A percentile compares a stretch with the other conserved stretches of the same genome.
These are phyloP conservation scores for Fusarium humuli DNA, from an alignment of 2,329 filamentous ascomycete species.

Conservation along the genomic window DNA sequence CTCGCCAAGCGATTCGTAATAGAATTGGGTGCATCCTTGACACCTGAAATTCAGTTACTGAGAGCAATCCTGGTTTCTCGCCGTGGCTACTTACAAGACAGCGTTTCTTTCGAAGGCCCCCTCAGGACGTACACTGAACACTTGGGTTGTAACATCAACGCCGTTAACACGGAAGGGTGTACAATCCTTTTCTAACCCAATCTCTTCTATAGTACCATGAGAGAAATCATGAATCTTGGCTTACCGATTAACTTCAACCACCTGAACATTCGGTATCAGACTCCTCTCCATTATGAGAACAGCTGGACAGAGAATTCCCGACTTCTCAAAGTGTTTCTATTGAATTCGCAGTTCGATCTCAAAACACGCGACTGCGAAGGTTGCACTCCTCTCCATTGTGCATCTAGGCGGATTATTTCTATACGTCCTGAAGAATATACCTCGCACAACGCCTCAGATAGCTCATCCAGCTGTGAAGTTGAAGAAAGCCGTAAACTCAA, in stretches of 20 bases:
- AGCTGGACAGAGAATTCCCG: background rate
- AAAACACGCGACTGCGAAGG: background rate
- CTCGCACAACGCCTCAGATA: no score
- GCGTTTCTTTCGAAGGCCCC: no score
- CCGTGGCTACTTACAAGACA: no score
- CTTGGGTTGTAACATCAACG: background rate
- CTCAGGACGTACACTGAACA: background rate
- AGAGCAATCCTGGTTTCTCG: no score
- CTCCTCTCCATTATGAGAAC: background rate
- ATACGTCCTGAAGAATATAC: no score
- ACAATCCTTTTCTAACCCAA: background rate
- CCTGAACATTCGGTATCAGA: background rate
- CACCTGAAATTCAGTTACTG: background rate
- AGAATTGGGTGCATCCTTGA: background rate
- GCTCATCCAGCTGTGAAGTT: no score
- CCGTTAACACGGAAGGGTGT: background rate
- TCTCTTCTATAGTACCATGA: background rate
- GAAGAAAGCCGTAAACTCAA: background rate
- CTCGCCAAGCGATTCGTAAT: background rate
- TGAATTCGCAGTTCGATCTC: background rate
- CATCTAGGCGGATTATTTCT: no score
- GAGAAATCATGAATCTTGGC: accelerated
- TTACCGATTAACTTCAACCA: background rate
- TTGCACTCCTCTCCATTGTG: background rate
- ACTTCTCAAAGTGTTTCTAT: background rate